Evolutionary conservation across 495 filamentous ascomycete species (phyloP), one percentile per base, ranked within the genome.

Genomic region (Bryoglossum gracile): DNA sequence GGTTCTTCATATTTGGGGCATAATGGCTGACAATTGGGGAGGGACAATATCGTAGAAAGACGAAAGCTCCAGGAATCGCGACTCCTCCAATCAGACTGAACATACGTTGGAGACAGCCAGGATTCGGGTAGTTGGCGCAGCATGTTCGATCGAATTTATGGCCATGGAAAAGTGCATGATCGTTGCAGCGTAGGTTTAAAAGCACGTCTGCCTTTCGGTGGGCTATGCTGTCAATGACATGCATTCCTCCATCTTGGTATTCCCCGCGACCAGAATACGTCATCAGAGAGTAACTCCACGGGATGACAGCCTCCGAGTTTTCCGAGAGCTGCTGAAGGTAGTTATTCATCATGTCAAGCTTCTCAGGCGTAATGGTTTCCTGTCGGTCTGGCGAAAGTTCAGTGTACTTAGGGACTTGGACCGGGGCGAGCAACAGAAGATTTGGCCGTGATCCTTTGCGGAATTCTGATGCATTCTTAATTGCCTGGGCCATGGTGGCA

Each of bases 131-230:
- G 23, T 57, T 64, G 38, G 61, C 72, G 54, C 80, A 84, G 61
- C 80, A 84, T 3, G 80, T 83, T 19, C 71, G 67, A 48, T 76
- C 67, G 54, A 72, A 72, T 1, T 72, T 71, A 53, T 71, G 72
- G 19, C 62, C 59, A 47, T 58, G 57, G 8, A 56, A 47, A n/a
- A 61, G 51, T 22, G 65, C 53, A 47, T 66, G 61, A 3, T 64
- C 50, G 59, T 82, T 83, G 61, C 80, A 83, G 50, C 68, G 73
- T 21, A 74, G 50, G 46, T 82, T 83, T 43, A 83, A 62, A 4
- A 77, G 58, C 11, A 79, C 58, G 53, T 83, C 73, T 4, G 73
- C 72, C 59, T 73, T 73, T 37, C 56, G 59, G 35, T 57, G 59
- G 2, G 72, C 71, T n/a, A 79, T 65, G 10, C 46, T 60, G 3